Base-by-base conservation (phyloP, 306 rosid genomes). In the Amphicarpaea edgeworthii region DNA sequence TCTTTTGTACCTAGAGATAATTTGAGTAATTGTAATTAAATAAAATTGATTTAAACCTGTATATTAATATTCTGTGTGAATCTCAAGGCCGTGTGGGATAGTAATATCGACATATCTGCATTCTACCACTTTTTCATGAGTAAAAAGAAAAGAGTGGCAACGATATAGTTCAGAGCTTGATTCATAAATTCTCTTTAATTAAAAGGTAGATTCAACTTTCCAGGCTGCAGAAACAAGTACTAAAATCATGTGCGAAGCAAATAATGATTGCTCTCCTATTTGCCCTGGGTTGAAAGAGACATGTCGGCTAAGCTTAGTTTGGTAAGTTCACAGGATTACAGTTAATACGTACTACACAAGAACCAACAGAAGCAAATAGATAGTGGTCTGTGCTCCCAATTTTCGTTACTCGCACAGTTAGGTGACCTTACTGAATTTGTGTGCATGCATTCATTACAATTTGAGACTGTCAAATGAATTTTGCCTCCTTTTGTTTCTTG, bases 171-270 rank as follows among this genome's bases (percentile, higher is more conserved):
- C 12, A 34, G 60, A 46, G 15, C 30, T 45, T 24, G 65, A 38
- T 34, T 30, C 28, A 24, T 42, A 68, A 32, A n/a, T 51, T 16
- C 14, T 45, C 45, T 34, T 30, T 19, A 42, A 30, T 47, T 12
- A 14, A 41, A 30, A 41, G 45, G 58, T 53, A 7, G 42, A 23
- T 76, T 42, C 19, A 59, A 59, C 84, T 81, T 68, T 75, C 38
- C 76, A 58, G 77, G 77, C 63, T 74, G 71, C 80, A 47, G 58
- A 23, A 34, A 34, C 40, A 34, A 34, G 40, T 45, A 51, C 12
- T 15, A 38, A 45, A 54, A 64, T 70, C 34, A 54, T 63, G 75
- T 71, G 79, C 40, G 19, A 77, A 21, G 73, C 42, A 65, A 82
- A 55, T 77, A 82, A 64, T 82, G 12, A 77, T 71, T 34, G 49